These are phyloP conservation scores for Xylaria sp. DNA, from an alignment of 2,329 filamentous ascomycete genomes.

Conservation along the genomic window DNA sequence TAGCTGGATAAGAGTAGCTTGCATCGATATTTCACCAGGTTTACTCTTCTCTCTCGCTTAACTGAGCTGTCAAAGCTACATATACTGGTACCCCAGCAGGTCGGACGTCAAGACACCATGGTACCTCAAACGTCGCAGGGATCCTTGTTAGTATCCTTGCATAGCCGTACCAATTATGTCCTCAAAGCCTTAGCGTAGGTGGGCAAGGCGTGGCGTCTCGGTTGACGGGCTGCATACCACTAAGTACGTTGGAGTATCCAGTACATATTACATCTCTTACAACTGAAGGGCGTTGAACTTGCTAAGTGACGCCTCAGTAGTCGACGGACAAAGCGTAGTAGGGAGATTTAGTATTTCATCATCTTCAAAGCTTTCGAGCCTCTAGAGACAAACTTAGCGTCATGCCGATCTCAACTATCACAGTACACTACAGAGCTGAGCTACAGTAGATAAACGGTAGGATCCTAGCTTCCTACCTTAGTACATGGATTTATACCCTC, in stretches of 20 bases:
- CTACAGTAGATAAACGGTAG: background rate
- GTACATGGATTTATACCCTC: background rate
- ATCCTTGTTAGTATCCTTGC: background rate
- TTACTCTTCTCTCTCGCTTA: slow-evolving; percentile 18
- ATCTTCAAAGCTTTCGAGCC: background rate
- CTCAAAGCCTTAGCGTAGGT: background rate
- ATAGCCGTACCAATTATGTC: slow-evolving; percentile 13
- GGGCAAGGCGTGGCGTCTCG: background rate
- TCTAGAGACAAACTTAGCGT: background rate
- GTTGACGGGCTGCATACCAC: background rate
- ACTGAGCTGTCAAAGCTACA: slow-evolving; percentile 25
- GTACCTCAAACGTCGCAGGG: background rate
- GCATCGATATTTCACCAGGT: slow-evolving; percentile 17
- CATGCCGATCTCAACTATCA: background rate
- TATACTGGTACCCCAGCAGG: background rate
- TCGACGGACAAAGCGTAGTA: background rate
- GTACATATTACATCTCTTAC: background rate
- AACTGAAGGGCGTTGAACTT: background rate
- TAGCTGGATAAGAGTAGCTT: background rate
- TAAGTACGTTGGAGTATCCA: background rate
- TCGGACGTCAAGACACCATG: background rate
- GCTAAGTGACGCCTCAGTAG: no score
- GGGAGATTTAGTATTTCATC: background rate
- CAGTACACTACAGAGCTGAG: background rate
- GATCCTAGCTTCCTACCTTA: background rate